These are phyloP conservation scores for Aspergillus terreus DNA, from an alignment of 2,329 filamentous ascomycete species.

Conservation along the genomic window DNA sequence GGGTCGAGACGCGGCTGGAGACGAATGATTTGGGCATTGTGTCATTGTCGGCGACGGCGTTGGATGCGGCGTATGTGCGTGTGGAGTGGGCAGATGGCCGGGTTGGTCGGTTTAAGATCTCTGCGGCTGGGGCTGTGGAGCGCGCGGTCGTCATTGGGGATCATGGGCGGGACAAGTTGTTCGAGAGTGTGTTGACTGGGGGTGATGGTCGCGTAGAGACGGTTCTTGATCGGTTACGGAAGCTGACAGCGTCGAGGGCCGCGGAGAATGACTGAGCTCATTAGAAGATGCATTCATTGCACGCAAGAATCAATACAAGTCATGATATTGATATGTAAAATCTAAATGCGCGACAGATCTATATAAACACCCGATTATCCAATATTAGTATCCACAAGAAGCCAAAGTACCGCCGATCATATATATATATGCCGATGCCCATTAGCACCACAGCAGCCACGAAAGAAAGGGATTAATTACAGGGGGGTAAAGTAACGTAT, in stretches of 20 bases:
- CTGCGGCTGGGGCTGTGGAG: conserved; percentile 38
- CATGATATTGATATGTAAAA: neutral
- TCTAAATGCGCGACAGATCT: conserved; percentile 11
- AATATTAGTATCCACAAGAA: conserved; percentile 24
- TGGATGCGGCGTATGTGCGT: conserved; percentile 41
- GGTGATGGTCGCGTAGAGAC: conserved; percentile 34
- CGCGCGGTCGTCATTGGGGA: conserved; percentile 42
- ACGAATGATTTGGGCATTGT: conserved; percentile 30
- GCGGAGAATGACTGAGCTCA: neutral
- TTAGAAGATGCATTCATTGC: neutral
- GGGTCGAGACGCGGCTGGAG: conserved; percentile 8
- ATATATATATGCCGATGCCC: conserved; percentile 11
- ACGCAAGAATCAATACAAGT: neutral
- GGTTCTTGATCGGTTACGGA: conserved; percentile 28
- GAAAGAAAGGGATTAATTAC: conserved; percentile 11
- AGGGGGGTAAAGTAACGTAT: conserved; percentile 7
- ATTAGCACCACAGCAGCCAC: conserved; percentile 4
- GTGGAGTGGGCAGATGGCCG: conserved; percentile 44
- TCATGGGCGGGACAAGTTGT: conserved; percentile 33
- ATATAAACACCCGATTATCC: conserved; percentile 13
- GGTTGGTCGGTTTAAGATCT: conserved; percentile 42
- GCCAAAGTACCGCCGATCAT: conserved; percentile 18
- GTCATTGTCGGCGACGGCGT: conserved; percentile 30
- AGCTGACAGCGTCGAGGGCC: neutral
- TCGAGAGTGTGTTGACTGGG: conserved; percentile 32